Evolutionary conservation across 2,329 filamentous ascomycete species (phyloP).

Genomic region (Colletotrichum navitas): DNA sequence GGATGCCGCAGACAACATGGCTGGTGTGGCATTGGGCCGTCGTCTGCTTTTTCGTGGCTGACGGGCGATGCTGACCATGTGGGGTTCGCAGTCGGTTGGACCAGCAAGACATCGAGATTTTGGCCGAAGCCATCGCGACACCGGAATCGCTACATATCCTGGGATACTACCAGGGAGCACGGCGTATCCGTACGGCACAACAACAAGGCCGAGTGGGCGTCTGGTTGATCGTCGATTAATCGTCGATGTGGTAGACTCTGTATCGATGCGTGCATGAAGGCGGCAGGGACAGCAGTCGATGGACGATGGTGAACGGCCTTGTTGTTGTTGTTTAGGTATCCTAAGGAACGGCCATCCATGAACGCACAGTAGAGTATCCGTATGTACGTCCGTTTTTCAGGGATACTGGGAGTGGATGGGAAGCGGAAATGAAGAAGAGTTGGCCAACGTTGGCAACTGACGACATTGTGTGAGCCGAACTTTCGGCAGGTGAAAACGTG

Average conservation of each 20-base stretch:
- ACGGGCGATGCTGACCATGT: constrained; percentile 1
- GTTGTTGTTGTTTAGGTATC: constrained; percentile 19
- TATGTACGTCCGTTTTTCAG: constrained; percentile 1
- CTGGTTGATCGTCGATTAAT: background rate
- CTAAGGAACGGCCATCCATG: constrained; percentile 15
- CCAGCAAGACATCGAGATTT: constrained; percentile 13
- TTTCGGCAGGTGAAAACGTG: constrained; percentile 9
- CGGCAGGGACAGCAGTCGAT: constrained; percentile 5
- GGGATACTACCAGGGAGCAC: constrained; percentile 10
- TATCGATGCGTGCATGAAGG: background rate
- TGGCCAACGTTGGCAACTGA: background rate
- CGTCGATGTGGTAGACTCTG: background rate
- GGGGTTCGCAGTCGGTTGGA: background rate
- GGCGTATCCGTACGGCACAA: background rate
- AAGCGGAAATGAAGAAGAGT: background rate
- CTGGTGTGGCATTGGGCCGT: constrained; percentile 25
- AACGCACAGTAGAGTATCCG: background rate
- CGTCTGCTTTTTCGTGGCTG: background rate
- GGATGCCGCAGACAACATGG: constrained; percentile 22
- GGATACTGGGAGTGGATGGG: background rate
- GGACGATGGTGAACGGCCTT: constrained; percentile 21
- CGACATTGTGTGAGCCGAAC: background rate
- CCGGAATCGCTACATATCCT: constrained; percentile 11
- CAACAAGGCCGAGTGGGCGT: background rate
- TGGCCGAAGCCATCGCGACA: constrained; percentile 33